Base-by-base conservation (phyloP, 306 rosid species). In the Pachyrhizus erosus region DNA sequence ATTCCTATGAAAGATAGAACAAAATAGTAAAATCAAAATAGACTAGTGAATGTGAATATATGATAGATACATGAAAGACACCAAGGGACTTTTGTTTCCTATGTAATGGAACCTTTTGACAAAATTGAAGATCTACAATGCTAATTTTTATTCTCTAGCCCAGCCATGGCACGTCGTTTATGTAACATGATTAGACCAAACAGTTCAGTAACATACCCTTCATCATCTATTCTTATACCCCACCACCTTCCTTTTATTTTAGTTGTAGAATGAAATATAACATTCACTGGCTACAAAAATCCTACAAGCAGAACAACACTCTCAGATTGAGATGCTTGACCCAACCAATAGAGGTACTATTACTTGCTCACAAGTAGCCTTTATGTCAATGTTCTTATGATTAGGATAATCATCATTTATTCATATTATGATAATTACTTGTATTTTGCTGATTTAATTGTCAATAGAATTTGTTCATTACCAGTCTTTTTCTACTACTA, bases 111-210 rank as follows among this genome's bases (percentile, higher is more conserved):
- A 21, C 48, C 65, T 66, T 70, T 73, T 80, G 86, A 78, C 70
- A 82, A 84, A 76, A 76, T 85, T 29, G 80, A 74, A 88, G 83
- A 87, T 85, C 82, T 87, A 77, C 89, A 87, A 87, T 87, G 84
- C 82, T 70, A 86, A 90, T 82, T 77, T 81, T 70, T 81, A 76
- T 76, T 80, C 82, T 80, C 27, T 66, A 37, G 23, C 66, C 66
- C 39, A 34, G 39, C 0, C 76, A 39, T 52, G 46, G 23, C 17
- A 70, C 70, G 75, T 82, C 10, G 57, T 79, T 64, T 83, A 83
- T 87, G 90, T 83, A 78, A 58, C 76, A 37, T 78, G 88, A 86
- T 84, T 75, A 76, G 86, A 89, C 88, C 54, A 69, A 58, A 67
- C 79, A 7, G 27, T 72, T 42, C 75, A 46, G 77, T 48, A 77